Evolutionary conservation across 2,329 filamentous ascomycete species (phyloP), one percentile per base, ranked within the genome.

Genomic region (Botrytis deweyae): DNA sequence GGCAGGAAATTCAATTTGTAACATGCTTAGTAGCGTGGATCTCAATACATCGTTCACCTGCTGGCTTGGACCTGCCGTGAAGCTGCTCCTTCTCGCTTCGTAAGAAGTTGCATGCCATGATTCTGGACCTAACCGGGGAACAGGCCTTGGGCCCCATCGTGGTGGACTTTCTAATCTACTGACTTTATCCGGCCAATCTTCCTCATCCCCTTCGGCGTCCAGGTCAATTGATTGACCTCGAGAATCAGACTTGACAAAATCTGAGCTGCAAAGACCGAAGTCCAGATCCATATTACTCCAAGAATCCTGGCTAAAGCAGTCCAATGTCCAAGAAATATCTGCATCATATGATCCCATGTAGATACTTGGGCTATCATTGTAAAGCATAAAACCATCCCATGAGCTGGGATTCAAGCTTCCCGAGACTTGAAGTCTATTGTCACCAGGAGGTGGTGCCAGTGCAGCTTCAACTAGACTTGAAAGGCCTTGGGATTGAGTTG

Each of bases 261-360:
- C 38, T 5, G 49, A 7, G 22, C 14, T 49, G 46, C 16, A 25
- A 52, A 69, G 33, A 22, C 40, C 55, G 22, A 69, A 42, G 18
- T 69, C 71, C 3, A 69, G 22, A 33, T 69, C 71, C 55, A 73
- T 73, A 52, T 69, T 69, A 38, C 55, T 62, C 64, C 64, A 73
- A 29, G 71, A 69, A 33, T 73, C 71, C 63, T 69, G 71, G 29
- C 71, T 69, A 25, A 73, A 69, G 55, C 77, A 77, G n/a, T 77
- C 75, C 29, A 80, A 59, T 14, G 78, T 77, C 78, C 78, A 80
- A 9, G 79, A 80, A 55, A 80, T 80, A 71, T 80, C 78, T 16
- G 78, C 78, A 75, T 80, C 78, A 69, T 80, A 80, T 8, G 79
- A 72, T 46, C 79, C 79, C 78, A 79, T 79, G 55, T 78, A 79